A percentile compares a stretch with the other conserved stretches of the same genome.
phyloP scores from a whole-genome alignment of 108 stramenopile species.

The Fistulifera pelliculosa region DNA sequence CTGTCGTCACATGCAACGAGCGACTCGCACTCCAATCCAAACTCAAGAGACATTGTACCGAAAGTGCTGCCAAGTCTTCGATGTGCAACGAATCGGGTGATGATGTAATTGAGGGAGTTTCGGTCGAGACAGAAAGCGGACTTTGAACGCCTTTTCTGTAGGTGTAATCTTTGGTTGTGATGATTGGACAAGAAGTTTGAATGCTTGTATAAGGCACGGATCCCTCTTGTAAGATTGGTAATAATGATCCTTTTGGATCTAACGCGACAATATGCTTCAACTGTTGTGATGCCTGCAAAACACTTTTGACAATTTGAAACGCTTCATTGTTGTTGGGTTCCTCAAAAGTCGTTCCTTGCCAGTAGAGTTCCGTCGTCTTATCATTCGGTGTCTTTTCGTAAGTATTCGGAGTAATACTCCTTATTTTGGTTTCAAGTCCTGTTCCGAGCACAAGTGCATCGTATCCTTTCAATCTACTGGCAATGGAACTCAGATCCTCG shows the following conservation, averaged over 20 bases:
- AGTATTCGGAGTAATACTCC: conserved; percentile 47
- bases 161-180: conserved; percentile 38
- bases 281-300: conserved; percentile 46
- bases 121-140: conserved; percentile 23
- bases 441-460: conserved; percentile 61
- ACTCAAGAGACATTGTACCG: conserved; percentile 54
- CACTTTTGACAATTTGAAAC: conserved; percentile 24
- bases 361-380: conserved; percentile 71
- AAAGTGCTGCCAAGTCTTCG: conserved; percentile 71
- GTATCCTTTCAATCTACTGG: conserved; percentile 32
- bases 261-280: conserved; percentile 52
- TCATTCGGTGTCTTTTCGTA: conserved; percentile 69
- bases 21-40: conserved; percentile 60
- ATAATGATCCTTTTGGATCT: conserved; percentile 24
- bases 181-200: conserved; percentile 26
- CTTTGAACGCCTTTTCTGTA: conserved; percentile 59
- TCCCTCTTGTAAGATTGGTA: conserved; percentile 34
- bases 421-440: conserved; percentile 35
- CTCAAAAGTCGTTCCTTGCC: conserved; percentile 29
- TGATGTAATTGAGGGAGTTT: background rate
- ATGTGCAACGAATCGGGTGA: conserved; percentile 21
- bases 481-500: conserved; percentile 33
- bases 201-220: conserved; percentile 58
- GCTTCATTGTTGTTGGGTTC: conserved; percentile 3
- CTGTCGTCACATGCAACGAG: conserved; percentile 8